Conservation (phyloP, 257 asterid species). For the Solanum pennellii region DNA sequence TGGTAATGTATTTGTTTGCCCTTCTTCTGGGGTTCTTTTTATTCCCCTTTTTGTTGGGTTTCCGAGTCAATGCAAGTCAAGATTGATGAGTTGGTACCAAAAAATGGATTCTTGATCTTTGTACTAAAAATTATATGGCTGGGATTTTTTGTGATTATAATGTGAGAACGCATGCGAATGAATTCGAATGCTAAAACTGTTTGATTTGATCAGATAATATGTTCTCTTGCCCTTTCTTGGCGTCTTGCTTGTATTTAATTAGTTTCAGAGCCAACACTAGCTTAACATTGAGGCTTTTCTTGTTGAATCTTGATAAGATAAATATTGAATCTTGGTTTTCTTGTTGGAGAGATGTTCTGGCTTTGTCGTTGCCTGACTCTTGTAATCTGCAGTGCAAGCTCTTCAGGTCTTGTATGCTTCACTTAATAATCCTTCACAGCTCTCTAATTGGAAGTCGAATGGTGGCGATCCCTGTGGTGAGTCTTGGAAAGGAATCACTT, state of each 20-base stretch:
- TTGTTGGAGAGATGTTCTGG: background rate
- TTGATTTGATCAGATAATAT: background rate
- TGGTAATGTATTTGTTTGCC: background rate
- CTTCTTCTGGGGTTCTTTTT: background rate
- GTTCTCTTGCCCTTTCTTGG: background rate
- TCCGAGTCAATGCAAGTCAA: constrained; percentile 6
- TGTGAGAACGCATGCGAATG: background rate
- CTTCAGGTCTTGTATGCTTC: constrained; percentile 77
- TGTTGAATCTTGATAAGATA: background rate
- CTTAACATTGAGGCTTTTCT: background rate
- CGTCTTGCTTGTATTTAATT: background rate
- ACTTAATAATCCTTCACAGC: constrained; percentile 64
- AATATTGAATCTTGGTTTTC: background rate
- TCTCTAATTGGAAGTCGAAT: constrained; percentile 70
- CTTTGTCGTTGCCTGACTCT: background rate
- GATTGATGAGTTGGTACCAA: background rate
- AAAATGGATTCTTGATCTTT: background rate
- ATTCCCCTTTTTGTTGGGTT: background rate
- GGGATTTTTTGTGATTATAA: background rate
- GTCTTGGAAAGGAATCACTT: constrained; percentile 79
- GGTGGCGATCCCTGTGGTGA: constrained; percentile 97
- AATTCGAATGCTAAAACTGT: background rate
- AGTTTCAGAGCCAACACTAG: background rate
- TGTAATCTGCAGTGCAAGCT: constrained; percentile 60
- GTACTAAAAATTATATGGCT: background rate